phyloP scores from a whole-genome alignment of 768 basidiomycete species.

The Podaxis pistillaris region DNA sequence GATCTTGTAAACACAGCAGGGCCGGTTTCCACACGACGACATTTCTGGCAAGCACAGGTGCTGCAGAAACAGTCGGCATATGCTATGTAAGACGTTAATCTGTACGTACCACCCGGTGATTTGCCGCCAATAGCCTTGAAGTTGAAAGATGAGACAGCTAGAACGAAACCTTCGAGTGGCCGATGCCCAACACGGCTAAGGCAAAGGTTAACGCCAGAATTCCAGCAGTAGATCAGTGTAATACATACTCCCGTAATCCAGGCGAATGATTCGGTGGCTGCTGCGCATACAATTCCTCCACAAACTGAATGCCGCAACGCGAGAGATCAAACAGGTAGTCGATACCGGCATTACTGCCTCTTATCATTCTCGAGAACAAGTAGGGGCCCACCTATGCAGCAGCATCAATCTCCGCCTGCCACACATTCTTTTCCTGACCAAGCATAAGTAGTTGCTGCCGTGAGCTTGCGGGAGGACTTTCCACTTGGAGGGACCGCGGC shows the following conservation, averaged over 20 bases:
- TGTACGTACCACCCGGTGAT: constrained; percentile 62
- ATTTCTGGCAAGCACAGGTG: constrained; percentile 92
- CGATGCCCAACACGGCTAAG: constrained; percentile 91
- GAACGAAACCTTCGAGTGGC: constrained; percentile 94
- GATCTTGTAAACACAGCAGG: constrained; percentile 88
- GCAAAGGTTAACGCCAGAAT: background rate
- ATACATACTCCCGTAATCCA: constrained; percentile 90
- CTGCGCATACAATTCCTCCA: constrained; percentile 89
- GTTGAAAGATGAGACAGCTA: constrained; percentile 98
- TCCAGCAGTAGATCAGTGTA: background rate
- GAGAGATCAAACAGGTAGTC: constrained; percentile 84
- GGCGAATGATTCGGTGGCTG: constrained; percentile 86
- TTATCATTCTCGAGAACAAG: background rate
- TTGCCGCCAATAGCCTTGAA: constrained; percentile 98
- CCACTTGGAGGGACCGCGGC: constrained; percentile 94
- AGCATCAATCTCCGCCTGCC: constrained; percentile 99
- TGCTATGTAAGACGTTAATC: background rate
- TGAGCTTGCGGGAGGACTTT: constrained; percentile 92
- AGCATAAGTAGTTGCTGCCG: constrained; percentile 90
- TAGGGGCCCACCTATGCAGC: constrained; percentile 84
- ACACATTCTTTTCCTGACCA: constrained; percentile 98
- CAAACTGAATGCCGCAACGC: constrained; percentile 94
- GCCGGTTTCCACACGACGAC: constrained; percentile 97
- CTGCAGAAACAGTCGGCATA: constrained; percentile 31
- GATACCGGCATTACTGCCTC: background rate